These are phyloP conservation scores for Trichosporon coremiiforme DNA, from an alignment of 1,284 basidiomycete genomes.

Conservation along the genomic window DNA sequence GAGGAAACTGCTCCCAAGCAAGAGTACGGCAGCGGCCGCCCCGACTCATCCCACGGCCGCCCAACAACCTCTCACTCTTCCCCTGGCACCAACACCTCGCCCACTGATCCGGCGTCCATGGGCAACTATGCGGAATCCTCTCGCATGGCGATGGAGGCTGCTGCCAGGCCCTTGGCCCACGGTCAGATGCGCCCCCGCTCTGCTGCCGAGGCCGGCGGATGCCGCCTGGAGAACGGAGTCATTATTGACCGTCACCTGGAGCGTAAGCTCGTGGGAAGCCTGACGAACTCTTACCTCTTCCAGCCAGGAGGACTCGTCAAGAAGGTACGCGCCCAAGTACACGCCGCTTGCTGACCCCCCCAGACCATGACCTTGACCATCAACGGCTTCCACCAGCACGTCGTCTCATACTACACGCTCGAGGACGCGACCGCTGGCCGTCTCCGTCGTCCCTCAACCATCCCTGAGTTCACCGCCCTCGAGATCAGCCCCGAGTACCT, in stretches of 20 bases:
- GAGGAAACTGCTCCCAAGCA: constrained; percentile 24
- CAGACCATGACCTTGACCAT: constrained; percentile 92
- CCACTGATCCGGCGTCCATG: constrained; percentile 12
- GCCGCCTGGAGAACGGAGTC: constrained; percentile 32
- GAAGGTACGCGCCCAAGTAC: constrained; percentile 64
- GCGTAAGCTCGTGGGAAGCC: constrained; percentile 77
- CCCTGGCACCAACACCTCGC: constrained; percentile 25
- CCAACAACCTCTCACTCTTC: constrained; percentile 30
- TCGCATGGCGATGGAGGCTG: constrained; percentile 31
- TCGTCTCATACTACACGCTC: constrained; percentile 94
- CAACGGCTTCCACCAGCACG: constrained; percentile 81
- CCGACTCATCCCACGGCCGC: constrained; percentile 26
- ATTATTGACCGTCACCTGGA: constrained; percentile 58
- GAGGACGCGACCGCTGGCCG: constrained; percentile 87
- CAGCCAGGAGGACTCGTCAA: constrained; percentile 89
- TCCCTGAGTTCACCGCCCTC: constrained; percentile 82
- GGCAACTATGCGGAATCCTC: constrained; percentile 29
- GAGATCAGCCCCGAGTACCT: constrained; percentile 87
- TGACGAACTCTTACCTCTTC: constrained; percentile 90
- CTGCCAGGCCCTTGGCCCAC: constrained; percentile 26
- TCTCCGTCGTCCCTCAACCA: constrained; percentile 80
- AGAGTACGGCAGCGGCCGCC: constrained; percentile 25
- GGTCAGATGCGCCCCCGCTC: constrained; percentile 32
- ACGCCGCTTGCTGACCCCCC: neutral
- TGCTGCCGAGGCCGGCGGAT: constrained; percentile 34